phyloP scores from a whole-genome alignment of 78 protist genomes.

The Bodo saltans region DNA sequence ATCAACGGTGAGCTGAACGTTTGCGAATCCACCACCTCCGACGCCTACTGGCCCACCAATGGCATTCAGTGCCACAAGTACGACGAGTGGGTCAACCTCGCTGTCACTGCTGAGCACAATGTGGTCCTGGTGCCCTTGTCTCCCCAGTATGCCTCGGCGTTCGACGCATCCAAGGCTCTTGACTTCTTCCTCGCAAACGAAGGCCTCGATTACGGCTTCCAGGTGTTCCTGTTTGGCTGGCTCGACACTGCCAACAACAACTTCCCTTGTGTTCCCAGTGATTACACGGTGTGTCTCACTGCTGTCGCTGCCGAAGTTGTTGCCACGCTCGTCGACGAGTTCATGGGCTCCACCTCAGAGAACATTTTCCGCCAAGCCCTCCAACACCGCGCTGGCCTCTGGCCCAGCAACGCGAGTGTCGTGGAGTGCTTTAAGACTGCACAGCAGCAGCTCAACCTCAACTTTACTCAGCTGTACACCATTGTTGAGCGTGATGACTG shows the following conservation, averaged over 20 bases:
- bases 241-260: conserved; percentile 36
- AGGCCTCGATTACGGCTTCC: conserved; percentile 36
- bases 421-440: not conserved
- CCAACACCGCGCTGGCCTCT: conserved; percentile 13
- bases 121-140: conserved; percentile 23
- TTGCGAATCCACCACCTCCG: conserved; percentile 24
- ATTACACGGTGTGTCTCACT: not conserved
- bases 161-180: conserved; percentile 6
- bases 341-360: not conserved
- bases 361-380: not conserved
- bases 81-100: conserved; percentile 21
- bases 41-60: conserved; percentile 26
- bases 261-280: conserved; percentile 17
- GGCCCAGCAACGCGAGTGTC: not conserved
- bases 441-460: conserved; percentile 2
- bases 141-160: not conserved
- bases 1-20: not conserved
- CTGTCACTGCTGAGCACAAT: conserved; percentile 11
- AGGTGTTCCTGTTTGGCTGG: conserved; percentile 29
- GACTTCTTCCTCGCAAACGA: not conserved
- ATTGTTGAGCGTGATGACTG: conserved; percentile 29
- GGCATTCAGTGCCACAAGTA: conserved; percentile 28
- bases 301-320: not conserved
- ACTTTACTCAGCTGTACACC: not conserved
- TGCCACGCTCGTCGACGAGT: not conserved